Conservation (phyloP, 208 protist genomes). For the Acanthamoeba royreba region DNA sequence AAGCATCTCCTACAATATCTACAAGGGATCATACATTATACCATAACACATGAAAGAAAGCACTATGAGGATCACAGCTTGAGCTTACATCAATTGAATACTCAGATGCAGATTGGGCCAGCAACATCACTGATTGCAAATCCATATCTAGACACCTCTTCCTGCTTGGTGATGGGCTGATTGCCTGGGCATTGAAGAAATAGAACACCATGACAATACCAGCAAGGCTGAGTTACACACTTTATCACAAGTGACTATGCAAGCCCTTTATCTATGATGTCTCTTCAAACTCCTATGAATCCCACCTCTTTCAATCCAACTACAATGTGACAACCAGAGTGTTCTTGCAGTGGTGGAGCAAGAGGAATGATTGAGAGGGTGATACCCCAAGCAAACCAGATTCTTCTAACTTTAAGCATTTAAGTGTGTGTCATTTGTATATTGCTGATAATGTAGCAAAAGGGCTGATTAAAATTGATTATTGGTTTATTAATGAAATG, state of each 20-base stretch:
- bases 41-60: background rate
- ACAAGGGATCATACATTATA: background rate
- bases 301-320: background rate
- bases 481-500: background rate
- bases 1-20: background rate
- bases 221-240: background rate
- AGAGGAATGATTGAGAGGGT: no score
- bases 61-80: no score
- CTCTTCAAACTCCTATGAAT: background rate
- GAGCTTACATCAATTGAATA: background rate
- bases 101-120: background rate
- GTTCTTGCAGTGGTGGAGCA: background rate
- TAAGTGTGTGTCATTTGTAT: background rate
- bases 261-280: background rate
- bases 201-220: background rate
- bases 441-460: background rate
- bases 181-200: background rate
- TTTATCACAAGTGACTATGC: background rate
- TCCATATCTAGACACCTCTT: background rate
- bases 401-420: background rate
- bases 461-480: background rate
- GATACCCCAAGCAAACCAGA: background rate
- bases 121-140: background rate
- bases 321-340: background rate
- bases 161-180: background rate